Base-by-base conservation (phyloP, 139 green algal genomes). In the Ettlia oleoabundans region DNA sequence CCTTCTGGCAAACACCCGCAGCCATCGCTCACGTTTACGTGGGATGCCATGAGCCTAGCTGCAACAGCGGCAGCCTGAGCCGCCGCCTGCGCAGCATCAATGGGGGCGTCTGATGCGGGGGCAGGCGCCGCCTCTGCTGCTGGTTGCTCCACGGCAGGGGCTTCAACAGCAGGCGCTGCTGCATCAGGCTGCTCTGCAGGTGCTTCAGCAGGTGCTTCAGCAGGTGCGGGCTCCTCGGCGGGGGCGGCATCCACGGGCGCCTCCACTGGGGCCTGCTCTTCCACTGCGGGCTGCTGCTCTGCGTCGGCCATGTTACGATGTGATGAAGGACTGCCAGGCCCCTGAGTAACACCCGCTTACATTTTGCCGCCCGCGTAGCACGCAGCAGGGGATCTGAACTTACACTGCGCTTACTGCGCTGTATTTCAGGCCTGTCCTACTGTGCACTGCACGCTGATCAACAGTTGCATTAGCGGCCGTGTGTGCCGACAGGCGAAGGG, bases 11-110 rank as follows among this genome's bases (percentile, higher is more conserved):
- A 35, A 10, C 62, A 32, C 13, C 30, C 33, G 30, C 65, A 9
- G 65, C 65, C 15, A n/a, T 10, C 62, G 42, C 61, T 84, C 51
- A 67, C 58, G 28, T 68, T 52, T 6, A 28, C 61, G 61, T 87
- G 83, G 55, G 61, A 35, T 19, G 41, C 35, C 69, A 86, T 74
- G 42, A 88, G 53, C 47, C 74, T 65, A 9, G 76, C 76, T 30
- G 84, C 84, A 9, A 88, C 72, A 15, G 80, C 80, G 0, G 68
- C 68, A 55, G 84, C 84, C 1, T 61, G 40, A 10, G 84, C 84
- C 18, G 78, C 84, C 0, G 84, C 76, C 37, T 72, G 66, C 1
- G 53, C 61, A 13, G 78, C 10, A 76, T 76, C 73, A 22, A 62
- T 62, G 26, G 40, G 22, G 28, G 47, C 15, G 41, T 74, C 69